Evolutionary conservation across 2,329 filamentous ascomycete species (phyloP).

Genomic region (Hypoxylon sp.): DNA sequence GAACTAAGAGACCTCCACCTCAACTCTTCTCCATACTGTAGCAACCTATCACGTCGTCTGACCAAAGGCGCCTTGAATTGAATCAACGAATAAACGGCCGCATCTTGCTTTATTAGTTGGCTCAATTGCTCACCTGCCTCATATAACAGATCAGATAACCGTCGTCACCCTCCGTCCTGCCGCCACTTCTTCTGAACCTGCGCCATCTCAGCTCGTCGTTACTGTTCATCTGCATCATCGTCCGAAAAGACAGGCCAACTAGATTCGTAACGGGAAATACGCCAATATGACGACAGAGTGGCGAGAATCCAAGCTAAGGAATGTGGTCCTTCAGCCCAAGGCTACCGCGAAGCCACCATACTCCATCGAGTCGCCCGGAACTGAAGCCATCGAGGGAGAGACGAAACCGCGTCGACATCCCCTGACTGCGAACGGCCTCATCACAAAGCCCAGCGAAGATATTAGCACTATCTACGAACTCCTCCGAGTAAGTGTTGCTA

Average conservation of each 20-base stretch:
- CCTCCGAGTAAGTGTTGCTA: slow-evolving; percentile 73
- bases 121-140: slow-evolving; percentile 4
- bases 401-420: slow-evolving; percentile 79
- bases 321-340: slow-evolving; percentile 55
- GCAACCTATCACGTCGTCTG: slow-evolving; percentile 3
- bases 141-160: slow-evolving; percentile 5
- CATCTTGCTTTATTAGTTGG: neutral
- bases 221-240: neutral
- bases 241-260: slow-evolving; percentile 10
- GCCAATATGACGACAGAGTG: slow-evolving; percentile 49
- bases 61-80: slow-evolving; percentile 10
- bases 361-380: slow-evolving; percentile 75
- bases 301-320: slow-evolving; percentile 50
- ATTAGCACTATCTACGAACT: slow-evolving; percentile 83
- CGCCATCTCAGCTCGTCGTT: neutral
- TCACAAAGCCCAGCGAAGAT: slow-evolving; percentile 70
- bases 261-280: neutral
- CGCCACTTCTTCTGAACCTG: neutral
- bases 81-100: slow-evolving; percentile 11
- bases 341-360: slow-evolving; percentile 73
- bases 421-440: slow-evolving; percentile 70
- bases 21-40: slow-evolving; percentile 14
- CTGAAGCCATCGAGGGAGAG: slow-evolving; percentile 75
- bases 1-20: slow-evolving; percentile 19
- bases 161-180: slow-evolving; percentile 10